Conservation (phyloP, 371 early-diverging fungal species). For the Chytridiales sp. region DNA sequence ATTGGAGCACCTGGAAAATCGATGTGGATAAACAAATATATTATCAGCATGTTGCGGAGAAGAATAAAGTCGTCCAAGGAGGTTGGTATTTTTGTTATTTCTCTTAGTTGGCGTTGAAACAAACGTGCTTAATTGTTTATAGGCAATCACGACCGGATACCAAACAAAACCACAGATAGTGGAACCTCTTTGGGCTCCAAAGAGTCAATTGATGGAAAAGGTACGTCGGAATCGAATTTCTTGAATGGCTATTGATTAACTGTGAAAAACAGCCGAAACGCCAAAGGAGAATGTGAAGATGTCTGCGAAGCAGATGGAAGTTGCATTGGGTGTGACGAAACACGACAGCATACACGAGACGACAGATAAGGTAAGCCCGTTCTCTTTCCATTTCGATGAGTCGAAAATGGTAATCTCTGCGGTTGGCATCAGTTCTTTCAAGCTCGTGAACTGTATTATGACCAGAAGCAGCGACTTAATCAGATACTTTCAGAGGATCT, state of each 20-base stretch:
- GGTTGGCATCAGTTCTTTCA: slow-evolving; percentile 38
- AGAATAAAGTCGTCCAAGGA: background rate
- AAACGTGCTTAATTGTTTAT: background rate
- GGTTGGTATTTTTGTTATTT: no score
- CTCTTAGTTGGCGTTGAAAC: background rate
- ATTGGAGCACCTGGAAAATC: slow-evolving; percentile 41
- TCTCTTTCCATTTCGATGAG: background rate
- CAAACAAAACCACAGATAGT: background rate
- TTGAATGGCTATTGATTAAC: no score
- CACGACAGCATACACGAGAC: slow-evolving; percentile 30
- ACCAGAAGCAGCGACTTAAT: slow-evolving; percentile 40
- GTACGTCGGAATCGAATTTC: background rate
- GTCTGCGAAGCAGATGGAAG: slow-evolving; percentile 41
- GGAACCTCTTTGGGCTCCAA: slow-evolving; percentile 2
- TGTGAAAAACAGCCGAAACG: no score
- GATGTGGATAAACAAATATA: slow-evolving; percentile 45
- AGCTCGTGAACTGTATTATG: slow-evolving; percentile 45
- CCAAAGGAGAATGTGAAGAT: no score
- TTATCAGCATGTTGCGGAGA: slow-evolving; percentile 30
- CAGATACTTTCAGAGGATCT: slow-evolving; percentile 45
- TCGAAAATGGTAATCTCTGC: background rate
- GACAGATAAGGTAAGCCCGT: slow-evolving; percentile 34
- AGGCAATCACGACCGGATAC: background rate
- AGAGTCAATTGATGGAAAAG: background rate
- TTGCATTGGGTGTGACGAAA: slow-evolving; percentile 28